Base-by-base conservation (phyloP, 2,329 filamentous ascomycete genomes). In the Thielaviopsis ethacetica region DNA sequence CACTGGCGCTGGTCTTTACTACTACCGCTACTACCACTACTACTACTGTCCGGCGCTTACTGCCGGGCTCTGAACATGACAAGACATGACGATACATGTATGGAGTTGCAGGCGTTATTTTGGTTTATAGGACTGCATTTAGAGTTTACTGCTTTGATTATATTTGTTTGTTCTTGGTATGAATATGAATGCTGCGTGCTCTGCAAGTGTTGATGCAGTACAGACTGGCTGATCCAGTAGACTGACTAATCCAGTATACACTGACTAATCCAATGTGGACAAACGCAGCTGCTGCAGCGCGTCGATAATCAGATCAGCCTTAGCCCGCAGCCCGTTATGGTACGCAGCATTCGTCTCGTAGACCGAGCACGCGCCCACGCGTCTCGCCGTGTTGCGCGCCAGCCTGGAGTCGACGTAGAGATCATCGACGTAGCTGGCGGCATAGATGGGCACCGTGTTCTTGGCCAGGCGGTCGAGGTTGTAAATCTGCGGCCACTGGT, bases 401-500 rank as follows among this genome's bases (percentile, higher is more conserved):
- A 90, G 73, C 6, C 81, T 81, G 64, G 81, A 86, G 66, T 94
- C 86, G 30, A 97, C 91, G 66, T 94, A 96, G 87, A 96, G 93
- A 68, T 95, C 90, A 63, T 95, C 85, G 4, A 88, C 69, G 65
- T 86, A 97, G 1, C 82, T 85, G 0, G 87, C 88, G 1, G 90
- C 86, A 66, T 93, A 96, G 0, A 95, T 82, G 0, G 91, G 91
- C 0, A 96, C 88, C 61, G 83, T 76, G 66, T 96, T 96, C 65
- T 77, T 79, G 19, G 76, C 78, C 54, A 96, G 75, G 69, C 87
- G 84, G 57, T 80, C 78, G 62, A 81, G 74, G 66, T 95, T 81
- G 68, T 95, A 96, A 4, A 96, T 75, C 0, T 75, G 72, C 1
- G 84, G 80, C 91, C 91, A 96, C 62, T 84, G 78, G 4, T 77